phyloP scores from a whole-genome alignment of 23 red algal species.

The Pyropia yezoensis region DNA sequence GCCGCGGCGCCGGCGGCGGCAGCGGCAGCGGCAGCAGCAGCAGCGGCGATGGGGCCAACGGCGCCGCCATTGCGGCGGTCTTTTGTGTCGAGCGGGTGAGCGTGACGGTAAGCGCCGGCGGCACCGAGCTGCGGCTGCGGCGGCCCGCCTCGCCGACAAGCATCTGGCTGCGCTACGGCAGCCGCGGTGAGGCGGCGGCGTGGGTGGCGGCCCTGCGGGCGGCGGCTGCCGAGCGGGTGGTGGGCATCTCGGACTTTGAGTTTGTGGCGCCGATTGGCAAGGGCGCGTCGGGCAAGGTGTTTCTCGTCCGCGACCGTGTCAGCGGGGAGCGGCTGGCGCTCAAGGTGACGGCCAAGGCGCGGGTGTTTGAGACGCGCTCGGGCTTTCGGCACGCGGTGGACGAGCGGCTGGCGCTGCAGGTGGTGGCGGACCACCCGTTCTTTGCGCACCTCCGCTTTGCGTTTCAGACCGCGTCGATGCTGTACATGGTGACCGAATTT shows the following conservation, averaged over 20 bases:
- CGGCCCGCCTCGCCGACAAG: not conserved
- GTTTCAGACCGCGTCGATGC: constrained; percentile 59
- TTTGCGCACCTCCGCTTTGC: constrained; percentile 64
- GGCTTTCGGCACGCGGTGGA: constrained; percentile 60
- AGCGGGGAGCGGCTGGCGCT: constrained; percentile 50
- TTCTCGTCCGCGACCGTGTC: constrained; percentile 56
- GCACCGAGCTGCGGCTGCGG: too few relatives aligned
- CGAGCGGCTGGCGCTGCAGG: constrained; percentile 74
- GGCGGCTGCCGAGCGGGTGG: constrained; percentile 15
- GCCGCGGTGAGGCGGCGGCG: constrained; percentile 1
- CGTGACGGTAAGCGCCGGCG: too few relatives aligned
- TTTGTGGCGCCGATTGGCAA: constrained; percentile 70
- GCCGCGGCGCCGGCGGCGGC: too few relatives aligned
- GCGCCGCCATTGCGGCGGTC: too few relatives aligned
- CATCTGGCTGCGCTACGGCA: constrained; percentile 44
- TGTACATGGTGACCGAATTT: constrained; percentile 88
- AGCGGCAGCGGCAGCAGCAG: too few relatives aligned
- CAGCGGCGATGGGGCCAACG: too few relatives aligned
- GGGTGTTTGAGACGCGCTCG: constrained; percentile 44
- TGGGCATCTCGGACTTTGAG: constrained; percentile 69
- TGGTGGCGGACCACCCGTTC: constrained; percentile 67
- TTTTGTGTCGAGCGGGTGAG: too few relatives aligned
- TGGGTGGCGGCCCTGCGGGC: constrained; percentile 42
- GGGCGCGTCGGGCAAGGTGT: constrained; percentile 62
- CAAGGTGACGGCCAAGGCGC: constrained; percentile 54